Percentiles rank a stretch among this genome's conserved stretches.
Evolutionary conservation across 2,329 filamentous ascomycete species (phyloP).

Genomic region (Dendrostoma leiphaemia): DNA sequence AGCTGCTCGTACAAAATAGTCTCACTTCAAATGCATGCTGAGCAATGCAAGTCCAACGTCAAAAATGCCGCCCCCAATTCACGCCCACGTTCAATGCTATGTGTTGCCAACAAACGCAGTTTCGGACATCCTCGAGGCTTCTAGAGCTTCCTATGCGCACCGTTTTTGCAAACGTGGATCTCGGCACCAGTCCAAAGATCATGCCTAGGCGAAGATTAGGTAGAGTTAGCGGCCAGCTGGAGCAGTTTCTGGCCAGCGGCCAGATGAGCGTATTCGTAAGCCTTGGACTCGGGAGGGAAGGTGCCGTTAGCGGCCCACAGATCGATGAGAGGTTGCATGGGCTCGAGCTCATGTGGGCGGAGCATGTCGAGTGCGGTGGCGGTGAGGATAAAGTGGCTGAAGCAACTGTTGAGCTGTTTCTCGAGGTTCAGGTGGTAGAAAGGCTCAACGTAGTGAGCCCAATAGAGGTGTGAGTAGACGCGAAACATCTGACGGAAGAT

Average conservation of each 20-base stretch:
- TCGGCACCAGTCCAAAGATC: neutral
- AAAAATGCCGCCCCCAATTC: constrained; percentile 5
- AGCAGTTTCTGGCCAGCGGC: constrained; percentile 58
- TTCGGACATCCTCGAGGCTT: neutral
- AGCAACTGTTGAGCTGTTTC: constrained; percentile 83
- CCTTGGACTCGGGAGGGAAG: constrained; percentile 73
- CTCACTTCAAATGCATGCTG: constrained; percentile 1
- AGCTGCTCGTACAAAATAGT: constrained; percentile 1
- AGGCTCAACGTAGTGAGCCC: constrained; percentile 85
- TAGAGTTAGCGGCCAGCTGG: constrained; percentile 35
- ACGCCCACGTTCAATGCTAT: neutral
- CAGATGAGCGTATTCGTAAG: constrained; percentile 63
- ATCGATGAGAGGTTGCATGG: constrained; percentile 92
- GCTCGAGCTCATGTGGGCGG: constrained; percentile 85
- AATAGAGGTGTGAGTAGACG: constrained; percentile 96
- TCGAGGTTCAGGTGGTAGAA: constrained; percentile 81
- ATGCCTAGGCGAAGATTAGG: neutral
- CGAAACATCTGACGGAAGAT: constrained; percentile 99
- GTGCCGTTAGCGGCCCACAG: constrained; percentile 88
- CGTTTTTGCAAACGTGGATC: neutral
- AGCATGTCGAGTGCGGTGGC: constrained; percentile 81
- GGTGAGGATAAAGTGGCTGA: constrained; percentile 80
- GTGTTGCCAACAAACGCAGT: neutral
- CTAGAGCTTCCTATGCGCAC: neutral
- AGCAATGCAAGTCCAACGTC: constrained; percentile 6